Evolutionary conservation across 306 rosid genomes (phyloP).

Genomic region (Castanea mollissima): DNA sequence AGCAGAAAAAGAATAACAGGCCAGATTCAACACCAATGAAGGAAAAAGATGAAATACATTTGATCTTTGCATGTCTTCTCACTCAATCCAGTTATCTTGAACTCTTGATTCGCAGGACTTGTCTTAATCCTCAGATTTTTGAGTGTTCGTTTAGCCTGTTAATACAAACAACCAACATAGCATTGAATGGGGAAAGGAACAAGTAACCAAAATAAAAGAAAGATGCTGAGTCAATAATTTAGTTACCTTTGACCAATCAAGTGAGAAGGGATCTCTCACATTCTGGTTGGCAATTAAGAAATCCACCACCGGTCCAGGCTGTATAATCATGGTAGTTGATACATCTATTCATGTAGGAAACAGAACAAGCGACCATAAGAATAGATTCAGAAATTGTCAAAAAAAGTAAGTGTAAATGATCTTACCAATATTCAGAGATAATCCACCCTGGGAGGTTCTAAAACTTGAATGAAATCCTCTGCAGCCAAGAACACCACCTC

Average conservation of each 20-base stretch:
- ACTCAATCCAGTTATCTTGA: conserved; percentile 83
- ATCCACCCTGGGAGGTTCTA: conserved; percentile 81
- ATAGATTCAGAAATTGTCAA: neutral
- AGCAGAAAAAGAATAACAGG: neutral
- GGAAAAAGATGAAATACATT: conserved; percentile 30
- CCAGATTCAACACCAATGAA: neutral
- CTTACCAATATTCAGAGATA: conserved; percentile 79
- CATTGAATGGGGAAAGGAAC: neutral
- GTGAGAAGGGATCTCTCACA: conserved; percentile 59
- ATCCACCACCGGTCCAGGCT: conserved; percentile 93
- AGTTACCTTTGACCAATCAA: conserved; percentile 87
- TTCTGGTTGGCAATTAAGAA: conserved; percentile 74
- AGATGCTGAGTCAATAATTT: neutral
- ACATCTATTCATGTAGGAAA: conserved; percentile 50
- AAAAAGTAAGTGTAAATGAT: neutral
- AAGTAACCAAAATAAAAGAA: neutral
- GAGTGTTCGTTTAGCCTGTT: conserved; percentile 75
- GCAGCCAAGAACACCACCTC: conserved; percentile 93
- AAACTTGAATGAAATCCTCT: conserved; percentile 93
- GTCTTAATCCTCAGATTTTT: conserved; percentile 77
- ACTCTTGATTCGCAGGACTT: conserved; percentile 69
- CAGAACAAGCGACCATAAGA: neutral
- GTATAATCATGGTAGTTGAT: conserved; percentile 85
- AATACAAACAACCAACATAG: neutral
- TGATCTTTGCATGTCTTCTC: conserved; percentile 78